Percentiles rank a stretch among this genome's conserved stretches.
phyloP scores from a whole-genome alignment of 2,329 filamentous ascomycete genomes.

The Diaporthe vaccinii region DNA sequence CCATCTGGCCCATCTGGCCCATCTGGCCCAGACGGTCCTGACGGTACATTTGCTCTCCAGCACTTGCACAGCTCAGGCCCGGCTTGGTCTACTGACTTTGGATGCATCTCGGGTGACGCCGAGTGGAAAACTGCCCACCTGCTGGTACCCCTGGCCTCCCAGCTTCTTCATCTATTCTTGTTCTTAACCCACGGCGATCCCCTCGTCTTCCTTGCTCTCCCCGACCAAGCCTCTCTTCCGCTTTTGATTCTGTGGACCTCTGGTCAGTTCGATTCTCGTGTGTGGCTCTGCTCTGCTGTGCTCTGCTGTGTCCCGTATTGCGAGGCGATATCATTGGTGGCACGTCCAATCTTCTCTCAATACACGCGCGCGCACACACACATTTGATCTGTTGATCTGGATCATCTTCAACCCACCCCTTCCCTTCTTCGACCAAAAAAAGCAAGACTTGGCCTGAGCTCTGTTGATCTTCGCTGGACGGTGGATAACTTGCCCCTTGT shows the following conservation, averaged over 20 bases:
- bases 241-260: conserved; percentile 35
- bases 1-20: conserved; percentile 6
- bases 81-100: conserved; percentile 22
- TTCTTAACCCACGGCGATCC: conserved; percentile 39
- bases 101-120: conserved; percentile 39
- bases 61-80: neutral
- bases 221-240: conserved; percentile 21
- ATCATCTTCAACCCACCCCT: conserved; percentile 20
- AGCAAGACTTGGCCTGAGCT: conserved; percentile 30
- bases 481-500: conserved; percentile 29
- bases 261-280: conserved; percentile 31
- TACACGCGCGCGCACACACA: conserved; percentile 7
- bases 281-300: conserved; percentile 24
- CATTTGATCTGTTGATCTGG: conserved; percentile 39
- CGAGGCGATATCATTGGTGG: conserved; percentile 26
- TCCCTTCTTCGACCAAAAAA: conserved; percentile 23
- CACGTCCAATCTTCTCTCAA: conserved; percentile 10
- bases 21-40: conserved; percentile 8
- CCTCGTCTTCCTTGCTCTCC: conserved; percentile 34
- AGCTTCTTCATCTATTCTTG: conserved; percentile 13
- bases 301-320: conserved; percentile 15
- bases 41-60: conserved; percentile 11
- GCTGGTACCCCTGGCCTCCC: conserved; percentile 24
- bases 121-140: conserved; percentile 40
- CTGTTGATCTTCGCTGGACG: conserved; percentile 23